These are phyloP conservation scores for Globisporangium cylindrosporum DNA, from an alignment of 352 stramenopile species.

Conservation along the genomic window DNA sequence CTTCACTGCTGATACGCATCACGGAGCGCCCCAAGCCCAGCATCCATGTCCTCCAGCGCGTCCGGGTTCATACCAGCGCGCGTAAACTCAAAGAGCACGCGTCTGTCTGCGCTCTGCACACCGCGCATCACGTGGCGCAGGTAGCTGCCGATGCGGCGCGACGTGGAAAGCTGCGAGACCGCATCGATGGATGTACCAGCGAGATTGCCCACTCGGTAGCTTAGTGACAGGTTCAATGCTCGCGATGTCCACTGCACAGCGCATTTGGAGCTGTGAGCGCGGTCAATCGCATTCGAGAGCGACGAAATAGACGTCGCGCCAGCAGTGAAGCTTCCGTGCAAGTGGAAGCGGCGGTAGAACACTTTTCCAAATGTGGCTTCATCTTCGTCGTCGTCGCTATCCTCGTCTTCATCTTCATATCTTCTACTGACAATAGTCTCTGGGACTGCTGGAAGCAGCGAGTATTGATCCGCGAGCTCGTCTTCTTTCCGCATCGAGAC, in stretches of 20 bases:
- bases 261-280: constrained; percentile 26
- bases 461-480: constrained; percentile 25
- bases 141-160: constrained; percentile 40
- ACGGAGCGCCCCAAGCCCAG: constrained; percentile 33
- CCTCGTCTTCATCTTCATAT: constrained; percentile 17
- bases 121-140: constrained; percentile 36
- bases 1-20: constrained; percentile 40
- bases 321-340: constrained; percentile 43
- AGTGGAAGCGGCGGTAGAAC: constrained; percentile 43
- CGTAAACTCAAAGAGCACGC: constrained; percentile 74
- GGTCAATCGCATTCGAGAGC: constrained; percentile 23
- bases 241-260: constrained; percentile 40
- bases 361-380: constrained; percentile 18
- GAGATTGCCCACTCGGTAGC: constrained; percentile 15
- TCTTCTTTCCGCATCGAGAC: constrained; percentile 10
- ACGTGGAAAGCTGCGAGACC: constrained; percentile 45
- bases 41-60: constrained; percentile 55
- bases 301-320: constrained; percentile 22
- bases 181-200: constrained; percentile 31
- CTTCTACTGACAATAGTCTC: background rate
- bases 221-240: constrained; percentile 4
- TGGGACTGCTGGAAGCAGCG: constrained; percentile 37
- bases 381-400: constrained; percentile 1
- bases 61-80: constrained; percentile 72
- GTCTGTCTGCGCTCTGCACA: constrained; percentile 41